Evolutionary conservation across 805 yeast genomes (phyloP).

Genomic region (Ogataea populi-albae): DNA sequence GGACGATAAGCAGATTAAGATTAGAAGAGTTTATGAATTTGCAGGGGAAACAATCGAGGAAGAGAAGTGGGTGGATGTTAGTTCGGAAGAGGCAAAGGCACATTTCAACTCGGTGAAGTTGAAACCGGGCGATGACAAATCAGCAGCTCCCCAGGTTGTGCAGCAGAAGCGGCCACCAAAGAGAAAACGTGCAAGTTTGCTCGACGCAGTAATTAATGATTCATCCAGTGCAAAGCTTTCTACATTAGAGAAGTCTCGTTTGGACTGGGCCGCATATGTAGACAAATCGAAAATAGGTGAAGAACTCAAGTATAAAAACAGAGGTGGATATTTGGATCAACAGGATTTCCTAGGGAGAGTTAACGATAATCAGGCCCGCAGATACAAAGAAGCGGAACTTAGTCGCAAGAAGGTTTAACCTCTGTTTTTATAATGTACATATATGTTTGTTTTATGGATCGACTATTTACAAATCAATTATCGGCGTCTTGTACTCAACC

Average conservation of each 20-base stretch:
- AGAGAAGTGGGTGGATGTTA: constrained; percentile 69
- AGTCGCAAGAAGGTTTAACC: constrained; percentile 7
- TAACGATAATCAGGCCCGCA: constrained; percentile 53
- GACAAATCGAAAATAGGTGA: constrained; percentile 82
- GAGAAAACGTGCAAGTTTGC: constrained; percentile 68
- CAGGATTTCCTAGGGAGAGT: constrained; percentile 86
- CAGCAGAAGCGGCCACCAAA: constrained; percentile 36
- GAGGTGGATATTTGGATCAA: constrained; percentile 86
- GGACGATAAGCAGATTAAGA: constrained; percentile 47
- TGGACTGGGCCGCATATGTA: constrained; percentile 95
- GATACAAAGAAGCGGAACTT: constrained; percentile 41
- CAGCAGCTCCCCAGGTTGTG: constrained; percentile 2
- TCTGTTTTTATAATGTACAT: constrained; percentile 3
- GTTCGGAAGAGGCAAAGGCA: constrained; percentile 86
- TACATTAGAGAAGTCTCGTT: constrained; percentile 85
- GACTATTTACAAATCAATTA: no score
- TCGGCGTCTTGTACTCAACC: constrained; percentile 53
- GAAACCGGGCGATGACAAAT: neutral
- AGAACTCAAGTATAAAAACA: constrained; percentile 76
- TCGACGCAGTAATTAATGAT: constrained; percentile 71
- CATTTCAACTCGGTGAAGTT: constrained; percentile 53
- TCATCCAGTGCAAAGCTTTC: constrained; percentile 76
- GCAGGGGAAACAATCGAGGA: constrained; percentile 84
- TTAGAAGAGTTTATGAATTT: constrained; percentile 76
- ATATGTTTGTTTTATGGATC: neutral